These are phyloP conservation scores for Gracilaria vermiculophylla DNA, from an alignment of 23 red algal genomes.

Conservation along the genomic window DNA sequence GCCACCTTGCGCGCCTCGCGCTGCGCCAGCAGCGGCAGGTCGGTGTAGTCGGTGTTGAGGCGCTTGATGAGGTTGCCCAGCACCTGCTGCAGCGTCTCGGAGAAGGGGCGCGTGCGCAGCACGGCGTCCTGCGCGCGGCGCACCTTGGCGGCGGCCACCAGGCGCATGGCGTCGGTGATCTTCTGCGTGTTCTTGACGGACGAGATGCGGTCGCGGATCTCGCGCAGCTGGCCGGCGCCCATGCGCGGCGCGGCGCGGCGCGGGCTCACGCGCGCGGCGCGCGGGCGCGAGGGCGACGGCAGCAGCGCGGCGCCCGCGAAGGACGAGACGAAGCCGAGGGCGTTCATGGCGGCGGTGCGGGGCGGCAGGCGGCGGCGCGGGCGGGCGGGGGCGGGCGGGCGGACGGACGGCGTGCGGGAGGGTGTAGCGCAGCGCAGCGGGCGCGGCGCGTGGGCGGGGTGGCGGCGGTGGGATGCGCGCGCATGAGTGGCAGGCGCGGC, in stretches of 20 bases:
- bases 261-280: background rate
- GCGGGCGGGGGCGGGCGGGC: background rate
- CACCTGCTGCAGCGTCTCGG: slow-evolving; percentile 97
- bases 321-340: slow-evolving; percentile 48
- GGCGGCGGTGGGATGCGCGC: background rate
- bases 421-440: background rate
- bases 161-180: slow-evolving; percentile 98
- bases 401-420: background rate
- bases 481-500: too few species aligned
- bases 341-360: background rate
- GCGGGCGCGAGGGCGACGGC: background rate
- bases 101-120: slow-evolving; percentile 93
- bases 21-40: slow-evolving; percentile 87
- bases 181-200: slow-evolving; percentile 99
- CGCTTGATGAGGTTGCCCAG: slow-evolving; percentile 91
- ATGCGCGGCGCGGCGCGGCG: slow-evolving; percentile 37
- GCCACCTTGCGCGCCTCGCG: slow-evolving; percentile 77
- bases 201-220: slow-evolving; percentile 81
- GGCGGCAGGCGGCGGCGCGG: background rate
- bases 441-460: background rate
- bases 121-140: slow-evolving; percentile 99
- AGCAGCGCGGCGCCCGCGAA: slow-evolving; percentile 44
- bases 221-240: slow-evolving; percentile 73
- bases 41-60: slow-evolving; percentile 77
- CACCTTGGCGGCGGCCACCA: slow-evolving; percentile 98